phyloP scores from a whole-genome alignment of 805 yeast species.

The Metschnikowia lunata region DNA sequence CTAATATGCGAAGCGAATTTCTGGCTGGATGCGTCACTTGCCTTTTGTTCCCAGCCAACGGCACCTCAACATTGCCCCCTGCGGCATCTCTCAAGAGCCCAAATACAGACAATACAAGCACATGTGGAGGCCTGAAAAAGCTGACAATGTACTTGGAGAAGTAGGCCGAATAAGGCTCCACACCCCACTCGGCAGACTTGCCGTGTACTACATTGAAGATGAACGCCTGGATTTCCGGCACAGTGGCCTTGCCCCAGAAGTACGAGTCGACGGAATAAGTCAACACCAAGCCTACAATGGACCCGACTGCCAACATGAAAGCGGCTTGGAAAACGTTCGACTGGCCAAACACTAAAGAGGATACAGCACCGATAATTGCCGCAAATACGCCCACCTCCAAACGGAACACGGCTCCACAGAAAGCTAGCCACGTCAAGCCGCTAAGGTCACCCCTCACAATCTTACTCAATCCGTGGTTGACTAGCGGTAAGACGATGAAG shows the following conservation, averaged over 20 bases:
- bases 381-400: conserved; percentile 62
- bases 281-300: conserved; percentile 44
- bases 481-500: conserved; percentile 73
- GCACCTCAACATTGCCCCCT: conserved; percentile 25
- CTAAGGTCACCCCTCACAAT: conserved; percentile 46
- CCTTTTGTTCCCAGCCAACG: not conserved
- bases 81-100: conserved; percentile 44
- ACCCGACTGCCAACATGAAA: conserved; percentile 46
- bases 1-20: conserved; percentile 41
- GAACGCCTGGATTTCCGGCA: conserved; percentile 77
- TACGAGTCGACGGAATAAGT: conserved; percentile 61
- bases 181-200: conserved; percentile 77
- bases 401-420: conserved; percentile 66
- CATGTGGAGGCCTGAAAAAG: conserved; percentile 40
- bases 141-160: conserved; percentile 46
- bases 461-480: conserved; percentile 50
- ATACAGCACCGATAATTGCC: conserved; percentile 42
- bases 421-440: conserved; percentile 51
- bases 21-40: conserved; percentile 27
- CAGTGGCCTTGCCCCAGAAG: conserved; percentile 60
- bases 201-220: conserved; percentile 74
- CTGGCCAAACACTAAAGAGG: conserved; percentile 44
- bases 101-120: conserved; percentile 35
- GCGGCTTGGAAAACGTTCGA: conserved; percentile 36
- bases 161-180: conserved; percentile 69